Conservation (phyloP, 2,329 filamentous ascomycete species). For the Talaromyces sp. region DNA sequence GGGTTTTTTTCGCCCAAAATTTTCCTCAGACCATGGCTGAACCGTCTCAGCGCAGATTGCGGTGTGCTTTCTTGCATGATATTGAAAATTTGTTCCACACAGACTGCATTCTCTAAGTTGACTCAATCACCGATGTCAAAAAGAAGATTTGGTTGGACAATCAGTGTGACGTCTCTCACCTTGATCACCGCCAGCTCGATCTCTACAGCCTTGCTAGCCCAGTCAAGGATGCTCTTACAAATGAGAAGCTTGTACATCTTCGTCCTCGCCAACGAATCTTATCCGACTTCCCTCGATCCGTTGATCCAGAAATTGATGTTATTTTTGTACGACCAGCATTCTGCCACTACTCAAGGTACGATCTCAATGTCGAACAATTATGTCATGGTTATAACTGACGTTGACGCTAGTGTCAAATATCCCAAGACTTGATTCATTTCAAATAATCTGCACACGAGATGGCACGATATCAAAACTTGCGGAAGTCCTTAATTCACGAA, state of each 20-base stretch:
- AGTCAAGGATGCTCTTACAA: conserved; percentile 9
- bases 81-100: background rate
- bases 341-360: too few species aligned
- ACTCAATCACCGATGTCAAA: conserved; percentile 2
- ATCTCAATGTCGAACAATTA: too few species aligned
- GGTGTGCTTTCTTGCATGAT: conserved; percentile 14
- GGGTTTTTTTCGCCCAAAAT: conserved; percentile 15
- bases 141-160: conserved; percentile 5
- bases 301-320: conserved; percentile 13
- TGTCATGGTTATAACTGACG: too few species aligned
- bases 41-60: background rate
- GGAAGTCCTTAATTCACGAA: too few species aligned
- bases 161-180: background rate
- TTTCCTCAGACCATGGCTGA: conserved; percentile 10
- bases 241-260: conserved; percentile 11
- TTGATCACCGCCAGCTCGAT: conserved; percentile 7
- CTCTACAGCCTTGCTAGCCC: conserved; percentile 3
- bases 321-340: conserved; percentile 9
- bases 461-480: too few species aligned
- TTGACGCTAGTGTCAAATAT: too few species aligned
- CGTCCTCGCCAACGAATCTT: conserved; percentile 9
- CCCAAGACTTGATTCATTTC: too few species aligned
- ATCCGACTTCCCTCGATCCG: conserved; percentile 12
- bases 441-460: too few species aligned
- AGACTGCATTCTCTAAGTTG: background rate